Conservation (phyloP, 1,284 basidiomycete species). For the Polyporus tsugae region DNA sequence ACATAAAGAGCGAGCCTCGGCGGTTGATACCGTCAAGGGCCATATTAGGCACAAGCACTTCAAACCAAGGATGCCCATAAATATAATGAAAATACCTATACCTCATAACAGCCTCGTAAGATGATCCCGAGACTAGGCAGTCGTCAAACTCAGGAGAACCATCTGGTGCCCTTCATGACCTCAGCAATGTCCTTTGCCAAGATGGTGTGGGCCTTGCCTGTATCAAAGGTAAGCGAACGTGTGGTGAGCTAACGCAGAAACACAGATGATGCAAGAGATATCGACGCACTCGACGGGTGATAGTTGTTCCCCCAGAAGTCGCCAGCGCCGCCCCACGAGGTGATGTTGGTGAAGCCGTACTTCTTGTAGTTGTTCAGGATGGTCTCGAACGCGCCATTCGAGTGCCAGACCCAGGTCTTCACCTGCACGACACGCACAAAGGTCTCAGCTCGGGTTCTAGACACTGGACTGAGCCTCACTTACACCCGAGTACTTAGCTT, state of each 20-base stretch:
- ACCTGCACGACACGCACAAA: slow-evolving; percentile 45
- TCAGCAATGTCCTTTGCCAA: slow-evolving; percentile 35
- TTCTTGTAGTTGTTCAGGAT: slow-evolving; percentile 56
- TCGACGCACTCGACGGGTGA: slow-evolving; percentile 24
- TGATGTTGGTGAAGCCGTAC: slow-evolving; percentile 62
- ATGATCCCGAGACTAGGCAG: not conserved
- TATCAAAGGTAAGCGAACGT: not conserved
- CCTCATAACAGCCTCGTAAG: not conserved
- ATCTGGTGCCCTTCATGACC: slow-evolving; percentile 18
- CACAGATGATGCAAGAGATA: not conserved
- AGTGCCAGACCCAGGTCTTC: slow-evolving; percentile 59
- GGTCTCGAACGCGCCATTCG: slow-evolving; percentile 56
- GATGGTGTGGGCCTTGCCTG: slow-evolving; percentile 37
- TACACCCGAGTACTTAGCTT: not conserved
- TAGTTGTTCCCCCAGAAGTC: slow-evolving; percentile 59
- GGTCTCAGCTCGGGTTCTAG: not conserved
- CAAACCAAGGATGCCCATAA: slow-evolving; percentile 1
- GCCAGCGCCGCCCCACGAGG: slow-evolving; percentile 54
- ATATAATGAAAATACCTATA: not conserved
- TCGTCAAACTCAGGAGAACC: not conserved
- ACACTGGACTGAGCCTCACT: not conserved
- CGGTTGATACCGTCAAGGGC: not conserved
- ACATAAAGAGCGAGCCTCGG: not conserved
- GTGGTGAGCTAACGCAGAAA: not conserved
- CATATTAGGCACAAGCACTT: slow-evolving; percentile 1